Evolutionary conservation across 768 basidiomycete genomes (phyloP).

Genomic region (Mycena galopus): DNA sequence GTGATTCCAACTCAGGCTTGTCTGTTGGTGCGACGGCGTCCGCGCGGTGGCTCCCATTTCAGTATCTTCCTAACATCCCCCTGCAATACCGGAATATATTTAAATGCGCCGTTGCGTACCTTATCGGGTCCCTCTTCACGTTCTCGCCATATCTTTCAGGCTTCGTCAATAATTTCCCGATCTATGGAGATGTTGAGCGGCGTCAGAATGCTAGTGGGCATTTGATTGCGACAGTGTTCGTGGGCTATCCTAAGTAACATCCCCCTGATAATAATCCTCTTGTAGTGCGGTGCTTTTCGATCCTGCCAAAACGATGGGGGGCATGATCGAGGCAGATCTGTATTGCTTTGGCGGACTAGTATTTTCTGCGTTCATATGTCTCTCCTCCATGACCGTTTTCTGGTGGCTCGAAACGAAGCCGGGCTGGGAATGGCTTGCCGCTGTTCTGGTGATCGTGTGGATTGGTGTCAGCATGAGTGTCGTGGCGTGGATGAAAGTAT

Average conservation of each 20-base stretch:
- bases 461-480: conserved; percentile 85
- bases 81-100: conserved; percentile 77
- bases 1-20: conserved; percentile 39
- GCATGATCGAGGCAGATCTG: conserved; percentile 91
- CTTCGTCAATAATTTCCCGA: conserved; percentile 72
- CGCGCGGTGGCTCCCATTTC: conserved; percentile 36
- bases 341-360: conserved; percentile 80
- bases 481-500: conserved; percentile 92
- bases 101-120: conserved; percentile 93
- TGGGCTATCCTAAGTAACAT: conserved; percentile 22
- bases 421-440: conserved; percentile 82
- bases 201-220: conserved; percentile 84
- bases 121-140: conserved; percentile 92
- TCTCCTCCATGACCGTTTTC: conserved; percentile 83
- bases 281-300: conserved; percentile 87
- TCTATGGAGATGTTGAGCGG: conserved; percentile 62
- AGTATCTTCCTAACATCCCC: conserved; percentile 55
- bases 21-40: conserved; percentile 6
- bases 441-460: conserved; percentile 82
- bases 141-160: conserved; percentile 83
- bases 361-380: conserved; percentile 79
- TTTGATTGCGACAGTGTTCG: conserved; percentile 94
- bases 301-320: conserved; percentile 93
- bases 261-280: conserved; percentile 2
- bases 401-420: conserved; percentile 81